phyloP scores from a whole-genome alignment of 352 stramenopile species.

The Phytopythium litorale region DNA sequence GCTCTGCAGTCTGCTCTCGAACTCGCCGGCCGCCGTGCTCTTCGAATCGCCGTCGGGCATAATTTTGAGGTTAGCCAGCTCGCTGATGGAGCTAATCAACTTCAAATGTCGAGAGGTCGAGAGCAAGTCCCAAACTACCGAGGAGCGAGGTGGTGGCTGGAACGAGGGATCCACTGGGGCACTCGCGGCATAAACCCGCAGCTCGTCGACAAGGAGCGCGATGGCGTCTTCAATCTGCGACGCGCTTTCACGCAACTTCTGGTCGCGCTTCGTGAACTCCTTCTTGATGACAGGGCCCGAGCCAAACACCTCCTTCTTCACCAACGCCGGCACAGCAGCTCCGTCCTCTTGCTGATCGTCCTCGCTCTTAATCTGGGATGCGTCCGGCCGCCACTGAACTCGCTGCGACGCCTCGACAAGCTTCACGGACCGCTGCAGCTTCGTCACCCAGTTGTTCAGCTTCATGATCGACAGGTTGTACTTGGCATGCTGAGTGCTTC shows the following conservation, averaged over 20 bases:
- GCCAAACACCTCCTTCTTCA: constrained; percentile 55
- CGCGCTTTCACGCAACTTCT: constrained; percentile 59
- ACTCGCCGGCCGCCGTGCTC: constrained; percentile 24
- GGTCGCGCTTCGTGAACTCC: constrained; percentile 70
- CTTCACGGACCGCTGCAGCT: constrained; percentile 69
- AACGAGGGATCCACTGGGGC: constrained; percentile 41
- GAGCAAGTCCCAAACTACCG: constrained; percentile 60
- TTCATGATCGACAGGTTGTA: constrained; percentile 77
- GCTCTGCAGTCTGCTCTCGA: constrained; percentile 57
- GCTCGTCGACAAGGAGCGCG: constrained; percentile 59
- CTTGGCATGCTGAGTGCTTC: constrained; percentile 63
- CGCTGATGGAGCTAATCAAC: constrained; percentile 67
- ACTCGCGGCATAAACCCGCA: constrained; percentile 60
- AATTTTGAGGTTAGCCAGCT: constrained; percentile 60
- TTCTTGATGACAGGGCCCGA: constrained; percentile 64
- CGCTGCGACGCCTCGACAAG: constrained; percentile 73
- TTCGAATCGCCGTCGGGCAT: constrained; percentile 20
- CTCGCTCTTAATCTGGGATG: constrained; percentile 11
- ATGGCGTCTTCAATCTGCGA: constrained; percentile 52
- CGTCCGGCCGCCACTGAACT: constrained; percentile 49
- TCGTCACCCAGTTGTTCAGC: constrained; percentile 68
- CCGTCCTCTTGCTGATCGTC: constrained; percentile 26
- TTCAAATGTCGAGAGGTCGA: constrained; percentile 73
- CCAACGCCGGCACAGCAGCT: constrained; percentile 10
- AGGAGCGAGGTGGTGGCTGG: constrained; percentile 44